These are phyloP conservation scores for Tremella yokohamensis DNA, from an alignment of 768 basidiomycete genomes.

Conservation along the genomic window DNA sequence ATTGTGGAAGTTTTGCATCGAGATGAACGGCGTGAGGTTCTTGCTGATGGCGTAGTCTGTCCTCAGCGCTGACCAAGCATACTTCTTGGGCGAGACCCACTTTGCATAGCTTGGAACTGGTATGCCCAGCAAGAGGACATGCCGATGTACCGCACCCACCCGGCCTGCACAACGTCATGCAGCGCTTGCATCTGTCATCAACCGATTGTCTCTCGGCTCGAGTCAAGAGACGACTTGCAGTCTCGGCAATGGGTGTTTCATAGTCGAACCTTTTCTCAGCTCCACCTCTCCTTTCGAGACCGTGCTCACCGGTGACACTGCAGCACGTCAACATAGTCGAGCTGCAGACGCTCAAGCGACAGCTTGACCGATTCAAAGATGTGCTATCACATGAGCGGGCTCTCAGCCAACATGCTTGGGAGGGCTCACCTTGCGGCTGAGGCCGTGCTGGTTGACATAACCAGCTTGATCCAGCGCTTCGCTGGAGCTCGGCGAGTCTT, in stretches of 20 bases:
- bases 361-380: conserved; percentile 64
- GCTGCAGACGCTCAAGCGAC: conserved; percentile 63
- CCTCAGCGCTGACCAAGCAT: not conserved
- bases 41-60: conserved; percentile 62
- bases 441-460: conserved; percentile 19
- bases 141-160: conserved; percentile 58
- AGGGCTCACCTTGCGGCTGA: conserved; percentile 26
- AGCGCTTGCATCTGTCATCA: conserved; percentile 60
- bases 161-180: conserved; percentile 65
- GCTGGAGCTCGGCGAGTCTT: not conserved
- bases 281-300: not conserved
- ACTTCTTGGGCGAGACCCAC: conserved; percentile 22
- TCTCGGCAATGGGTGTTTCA: conserved; percentile 9
- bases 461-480: conserved; percentile 20
- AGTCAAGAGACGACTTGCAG: not conserved
- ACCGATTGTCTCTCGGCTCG: not conserved
- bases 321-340: conserved; percentile 72
- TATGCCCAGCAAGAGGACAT: conserved; percentile 52
- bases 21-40: conserved; percentile 62
- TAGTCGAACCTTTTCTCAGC: conserved; percentile 8
- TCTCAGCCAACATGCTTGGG: not conserved
- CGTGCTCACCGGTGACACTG: conserved; percentile 56
- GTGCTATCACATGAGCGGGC: conserved; percentile 49
- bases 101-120: conserved; percentile 47
- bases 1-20: conserved; percentile 68